Base-by-base conservation (phyloP, 768 basidiomycete species). In the Trametes coccinea region DNA sequence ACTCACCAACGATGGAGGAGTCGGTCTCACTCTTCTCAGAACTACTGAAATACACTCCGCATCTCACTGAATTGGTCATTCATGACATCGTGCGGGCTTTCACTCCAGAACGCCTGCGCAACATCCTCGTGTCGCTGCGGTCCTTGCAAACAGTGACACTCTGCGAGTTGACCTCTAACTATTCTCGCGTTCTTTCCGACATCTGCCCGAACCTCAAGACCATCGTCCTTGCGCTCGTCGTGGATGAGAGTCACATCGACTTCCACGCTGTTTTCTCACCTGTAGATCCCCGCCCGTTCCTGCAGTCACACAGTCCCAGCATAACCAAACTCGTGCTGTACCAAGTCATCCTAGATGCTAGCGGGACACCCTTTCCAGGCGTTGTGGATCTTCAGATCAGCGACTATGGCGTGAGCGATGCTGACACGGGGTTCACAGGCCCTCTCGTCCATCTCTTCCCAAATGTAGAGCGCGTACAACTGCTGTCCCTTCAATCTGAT, bases 371-470 rank as follows among this genome's bases (percentile, higher is more conserved):
- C 41, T 30, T 54, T 13, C 53, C 29, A 7, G 17, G 3, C 5
- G 43, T 54, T 5, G 41, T 40, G 14, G 11, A 45, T 2, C 41
- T 54, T 2, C 13, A 14, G 3, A n/a, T 44, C 4, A 5, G 13
- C 10, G 29, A 30, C 43, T 44, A 43, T 13, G 8, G 11, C 30
- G 40, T 43, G 10, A 40, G 9, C 6, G 37, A 45, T 27, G 27
- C 30, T 3, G 10, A 44, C 5, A 44, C 53, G 7, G 41, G 53
- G 11, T 44, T 40, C 40, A 40, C 30, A 7, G 53, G 27, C 2
- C 53, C 53, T 7, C 53, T 54, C 5, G 30, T 54, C 13, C 53
- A 54, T 44, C 29, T 54, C 14, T 54, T 54, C 29, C 53, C 53
- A 1, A 29, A 54, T 14, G 41, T 33, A 29, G 40, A 54, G 30